Percentiles rank a stretch among this genome's conserved stretches.
Evolutionary conservation across 176 grass and related monocot species (phyloP).

Genomic region (Guadua angustifolia): DNA sequence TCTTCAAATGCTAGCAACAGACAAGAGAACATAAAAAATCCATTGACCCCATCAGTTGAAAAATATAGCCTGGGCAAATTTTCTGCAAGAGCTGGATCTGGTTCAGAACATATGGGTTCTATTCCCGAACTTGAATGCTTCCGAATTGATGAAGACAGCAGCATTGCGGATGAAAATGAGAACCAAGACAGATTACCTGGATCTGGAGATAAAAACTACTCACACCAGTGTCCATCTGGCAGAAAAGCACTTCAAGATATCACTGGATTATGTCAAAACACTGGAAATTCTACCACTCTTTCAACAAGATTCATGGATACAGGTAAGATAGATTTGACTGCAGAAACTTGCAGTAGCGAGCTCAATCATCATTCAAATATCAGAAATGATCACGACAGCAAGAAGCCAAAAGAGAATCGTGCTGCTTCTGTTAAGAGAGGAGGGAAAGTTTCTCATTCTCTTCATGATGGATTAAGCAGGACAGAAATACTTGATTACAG

Average conservation of each 20-base stretch:
- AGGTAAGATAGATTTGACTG: conserved; percentile 33
- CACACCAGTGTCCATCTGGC: conserved; percentile 44
- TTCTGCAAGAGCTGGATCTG: conserved; percentile 52
- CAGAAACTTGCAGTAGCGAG: conserved; percentile 36
- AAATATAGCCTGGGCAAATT: conserved; percentile 60
- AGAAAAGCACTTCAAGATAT: conserved; percentile 63
- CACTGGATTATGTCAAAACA: conserved; percentile 62
- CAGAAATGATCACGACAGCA: conserved; percentile 48
- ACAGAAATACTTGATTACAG: conserved; percentile 41
- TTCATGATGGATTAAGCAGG: conserved; percentile 57
- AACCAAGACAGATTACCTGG: conserved; percentile 36
- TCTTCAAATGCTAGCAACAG: conserved; percentile 45
- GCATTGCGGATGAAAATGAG: conserved; percentile 61
- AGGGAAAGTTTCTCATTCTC: conserved; percentile 49
- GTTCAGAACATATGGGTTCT: conserved; percentile 58
- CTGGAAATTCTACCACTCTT: conserved; percentile 36
- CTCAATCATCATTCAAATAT: conserved; percentile 37
- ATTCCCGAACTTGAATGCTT: conserved; percentile 75
- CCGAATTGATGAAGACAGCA: conserved; percentile 79
- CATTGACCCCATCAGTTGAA: conserved; percentile 68
- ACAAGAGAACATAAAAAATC: conserved; percentile 44
- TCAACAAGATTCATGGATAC: conserved; percentile 41
- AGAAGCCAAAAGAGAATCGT: conserved; percentile 55
- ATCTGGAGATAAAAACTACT: conserved; percentile 25
- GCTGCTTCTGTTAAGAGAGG: conserved; percentile 59